phyloP scores from a whole-genome alignment of 2,329 filamentous ascomycete species.

The Eutypa lata region DNA sequence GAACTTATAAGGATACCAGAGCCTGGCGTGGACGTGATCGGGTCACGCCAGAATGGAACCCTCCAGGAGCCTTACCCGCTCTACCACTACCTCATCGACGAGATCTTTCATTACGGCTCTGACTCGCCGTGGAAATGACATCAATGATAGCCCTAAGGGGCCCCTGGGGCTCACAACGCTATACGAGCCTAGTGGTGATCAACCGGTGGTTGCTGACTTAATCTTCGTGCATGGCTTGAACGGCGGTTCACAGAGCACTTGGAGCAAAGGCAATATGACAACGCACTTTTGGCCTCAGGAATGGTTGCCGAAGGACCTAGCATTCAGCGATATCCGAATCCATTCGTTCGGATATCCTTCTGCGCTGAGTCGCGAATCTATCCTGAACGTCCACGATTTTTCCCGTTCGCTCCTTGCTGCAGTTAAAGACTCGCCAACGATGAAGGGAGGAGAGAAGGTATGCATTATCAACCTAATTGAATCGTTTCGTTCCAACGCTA shows the following conservation, averaged over 20 bases:
- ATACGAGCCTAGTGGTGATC: conserved; percentile 6
- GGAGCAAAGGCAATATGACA: conserved; percentile 20
- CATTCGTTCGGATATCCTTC: conserved; percentile 29
- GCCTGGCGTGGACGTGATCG: no score
- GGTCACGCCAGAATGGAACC: no score
- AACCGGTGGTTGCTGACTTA: conserved; percentile 18
- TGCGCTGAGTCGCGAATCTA: conserved; percentile 12
- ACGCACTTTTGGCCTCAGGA: conserved; percentile 30
- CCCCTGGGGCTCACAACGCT: conserved; percentile 22
- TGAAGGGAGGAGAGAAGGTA: conserved; percentile 12
- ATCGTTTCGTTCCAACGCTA: no score
- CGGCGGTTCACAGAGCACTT: conserved; percentile 33
- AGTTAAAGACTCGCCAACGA: conserved; percentile 24
- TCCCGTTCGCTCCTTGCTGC: conserved; percentile 25
- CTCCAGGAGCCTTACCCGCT: no score
- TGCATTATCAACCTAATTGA: conserved; percentile 1
- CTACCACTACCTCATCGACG: neutral
- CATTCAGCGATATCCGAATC: conserved; percentile 28
- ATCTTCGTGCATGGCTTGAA: conserved; percentile 39
- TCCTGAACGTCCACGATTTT: conserved; percentile 31
- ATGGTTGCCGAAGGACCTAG: conserved; percentile 30
- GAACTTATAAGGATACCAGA: no score
- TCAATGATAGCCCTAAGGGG: conserved; percentile 12
- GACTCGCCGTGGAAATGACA: neutral
- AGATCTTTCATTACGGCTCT: conserved; percentile 6